phyloP scores from a whole-genome alignment of 108 stramenopile genomes.

The Stephanodiscus triporus region DNA sequence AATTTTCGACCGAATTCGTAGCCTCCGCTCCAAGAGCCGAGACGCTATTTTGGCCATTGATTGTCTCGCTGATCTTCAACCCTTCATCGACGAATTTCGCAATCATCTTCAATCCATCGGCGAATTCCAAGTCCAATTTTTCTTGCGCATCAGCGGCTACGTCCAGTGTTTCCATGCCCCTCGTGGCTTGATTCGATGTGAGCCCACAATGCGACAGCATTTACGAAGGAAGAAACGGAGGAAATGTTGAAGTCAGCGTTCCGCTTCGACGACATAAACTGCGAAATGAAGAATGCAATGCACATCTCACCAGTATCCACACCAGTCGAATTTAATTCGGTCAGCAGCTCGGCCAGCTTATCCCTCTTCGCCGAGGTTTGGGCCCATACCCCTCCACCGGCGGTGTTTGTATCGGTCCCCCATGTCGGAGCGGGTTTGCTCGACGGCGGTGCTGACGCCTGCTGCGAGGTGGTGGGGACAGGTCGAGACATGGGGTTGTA shows the following conservation, averaged over 20 bases:
- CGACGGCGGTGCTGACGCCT: neutral
- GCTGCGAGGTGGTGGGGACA: constrained; percentile 13
- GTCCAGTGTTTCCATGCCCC: constrained; percentile 62
- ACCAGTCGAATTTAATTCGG: constrained; percentile 48
- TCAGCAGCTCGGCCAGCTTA: constrained; percentile 71
- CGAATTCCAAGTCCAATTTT: constrained; percentile 76
- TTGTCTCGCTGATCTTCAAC: neutral
- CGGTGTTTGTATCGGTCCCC: constrained; percentile 61
- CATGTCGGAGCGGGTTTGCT: constrained; percentile 43
- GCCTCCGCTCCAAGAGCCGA: neutral
- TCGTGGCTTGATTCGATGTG: constrained; percentile 14
- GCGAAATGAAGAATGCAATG: neutral
- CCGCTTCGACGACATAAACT: neutral
- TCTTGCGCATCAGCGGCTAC: constrained; percentile 68
- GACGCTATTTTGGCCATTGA: neutral
- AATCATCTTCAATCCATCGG: constrained; percentile 77
- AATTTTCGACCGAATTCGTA: constrained; percentile 1
- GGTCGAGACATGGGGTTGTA: constrained; percentile 77
- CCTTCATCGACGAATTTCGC: constrained; percentile 55
- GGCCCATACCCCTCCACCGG: constrained; percentile 87
- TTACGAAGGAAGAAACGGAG: neutral
- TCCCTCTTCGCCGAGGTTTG: constrained; percentile 88
- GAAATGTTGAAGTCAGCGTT: neutral
- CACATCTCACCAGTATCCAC: constrained; percentile 36
- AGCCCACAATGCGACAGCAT: neutral